Evolutionary conservation across 257 asterid species (phyloP).

Genomic region (Parsonsia alboflavescens): DNA sequence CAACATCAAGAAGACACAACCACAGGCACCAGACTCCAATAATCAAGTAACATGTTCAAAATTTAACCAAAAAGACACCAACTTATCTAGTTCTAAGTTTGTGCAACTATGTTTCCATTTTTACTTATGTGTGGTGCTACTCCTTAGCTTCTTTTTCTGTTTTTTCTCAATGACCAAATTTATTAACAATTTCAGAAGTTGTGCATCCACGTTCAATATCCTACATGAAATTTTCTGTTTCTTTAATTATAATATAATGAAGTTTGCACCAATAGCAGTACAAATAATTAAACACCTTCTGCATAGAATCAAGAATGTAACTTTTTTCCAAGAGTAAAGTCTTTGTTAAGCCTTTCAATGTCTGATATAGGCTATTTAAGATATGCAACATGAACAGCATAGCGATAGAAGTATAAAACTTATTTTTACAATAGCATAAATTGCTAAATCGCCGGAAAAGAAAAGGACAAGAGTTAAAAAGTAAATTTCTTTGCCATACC

Average conservation of each 20-base stretch:
- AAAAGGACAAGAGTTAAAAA: not conserved
- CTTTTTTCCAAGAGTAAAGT: slow-evolving; percentile 7
- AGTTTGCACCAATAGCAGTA: not conserved
- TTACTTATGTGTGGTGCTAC: not conserved
- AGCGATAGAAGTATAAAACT: not conserved
- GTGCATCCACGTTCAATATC: not conserved
- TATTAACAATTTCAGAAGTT: not conserved
- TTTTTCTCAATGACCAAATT: not conserved
- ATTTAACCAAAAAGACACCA: not conserved
- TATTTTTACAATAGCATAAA: slow-evolving; percentile 7
- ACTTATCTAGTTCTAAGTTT: not conserved
- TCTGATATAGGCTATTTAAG: not conserved
- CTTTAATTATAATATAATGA: not conserved
- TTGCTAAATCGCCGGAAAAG: not conserved
- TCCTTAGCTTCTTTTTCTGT: not conserved
- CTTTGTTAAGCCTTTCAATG: slow-evolving; percentile 55
- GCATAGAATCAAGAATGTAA: not conserved
- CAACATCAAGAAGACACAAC: not conserved
- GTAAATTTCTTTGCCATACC: not conserved
- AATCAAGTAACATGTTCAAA: not conserved
- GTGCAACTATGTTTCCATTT: no score
- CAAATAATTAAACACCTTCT: not conserved
- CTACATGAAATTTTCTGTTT: no score
- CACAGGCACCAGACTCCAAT: not conserved
- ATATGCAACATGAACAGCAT: not conserved